Evolutionary conservation across 2,329 filamentous ascomycete genomes (phyloP).

Genomic region (Microcera coccophila): DNA sequence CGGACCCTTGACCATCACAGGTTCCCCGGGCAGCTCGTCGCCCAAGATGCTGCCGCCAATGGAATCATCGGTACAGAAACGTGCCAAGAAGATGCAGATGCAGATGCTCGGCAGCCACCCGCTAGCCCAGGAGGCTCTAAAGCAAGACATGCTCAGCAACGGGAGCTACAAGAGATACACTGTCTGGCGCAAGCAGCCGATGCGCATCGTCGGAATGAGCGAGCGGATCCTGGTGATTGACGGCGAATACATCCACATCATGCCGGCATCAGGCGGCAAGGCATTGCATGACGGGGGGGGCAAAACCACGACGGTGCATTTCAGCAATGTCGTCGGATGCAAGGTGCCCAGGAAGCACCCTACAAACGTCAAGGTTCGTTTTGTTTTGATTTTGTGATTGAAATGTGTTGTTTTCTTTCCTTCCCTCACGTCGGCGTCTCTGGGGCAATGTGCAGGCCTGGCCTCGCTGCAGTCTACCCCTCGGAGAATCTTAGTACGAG

Average conservation of each 20-base stretch:
- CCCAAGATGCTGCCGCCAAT: constrained; percentile 59
- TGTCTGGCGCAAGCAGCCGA: constrained; percentile 77
- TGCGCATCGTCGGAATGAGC: constrained; percentile 72
- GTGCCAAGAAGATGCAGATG: constrained; percentile 47
- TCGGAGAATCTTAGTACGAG: no score
- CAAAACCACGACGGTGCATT: constrained; percentile 78
- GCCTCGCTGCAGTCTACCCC: no score
- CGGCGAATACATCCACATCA: constrained; percentile 82
- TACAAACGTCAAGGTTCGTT: constrained; percentile 68
- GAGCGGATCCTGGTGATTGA: constrained; percentile 76
- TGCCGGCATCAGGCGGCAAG: constrained; percentile 66
- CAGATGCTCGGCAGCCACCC: constrained; percentile 59
- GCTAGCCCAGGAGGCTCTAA: constrained; percentile 59
- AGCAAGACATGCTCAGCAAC: constrained; percentile 55
- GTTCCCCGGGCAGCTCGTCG: constrained; percentile 66
- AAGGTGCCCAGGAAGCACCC: constrained; percentile 78
- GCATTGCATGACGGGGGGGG: constrained; percentile 58
- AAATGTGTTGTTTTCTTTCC: neutral
- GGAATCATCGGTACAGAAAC: constrained; percentile 43
- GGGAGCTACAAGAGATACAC: constrained; percentile 70
- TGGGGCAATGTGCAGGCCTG: neutral
- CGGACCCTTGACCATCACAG: constrained; percentile 63
- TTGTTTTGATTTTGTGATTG: neutral
- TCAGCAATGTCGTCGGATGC: constrained; percentile 76
- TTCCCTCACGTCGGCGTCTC: neutral